Conservation (phyloP, 495 filamentous ascomycete species). For the Talaromyces stipitatus region DNA sequence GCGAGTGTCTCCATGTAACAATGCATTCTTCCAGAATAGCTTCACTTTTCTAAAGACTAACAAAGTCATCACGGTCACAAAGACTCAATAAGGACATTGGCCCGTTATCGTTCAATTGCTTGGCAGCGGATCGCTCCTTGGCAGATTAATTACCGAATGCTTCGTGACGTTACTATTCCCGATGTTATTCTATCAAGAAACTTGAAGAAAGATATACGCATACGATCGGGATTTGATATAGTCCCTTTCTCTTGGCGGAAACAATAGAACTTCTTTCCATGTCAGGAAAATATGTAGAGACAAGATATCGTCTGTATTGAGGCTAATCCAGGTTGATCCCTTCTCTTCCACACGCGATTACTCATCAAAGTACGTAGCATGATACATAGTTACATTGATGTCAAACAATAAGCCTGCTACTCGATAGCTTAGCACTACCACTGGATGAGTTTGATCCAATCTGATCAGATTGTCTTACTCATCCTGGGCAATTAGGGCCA, state of each 20-base stretch:
- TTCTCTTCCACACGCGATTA: background rate
- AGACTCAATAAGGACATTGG: background rate
- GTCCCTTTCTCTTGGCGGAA: background rate
- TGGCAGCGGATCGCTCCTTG: background rate
- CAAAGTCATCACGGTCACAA: background rate
- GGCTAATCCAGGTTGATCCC: background rate
- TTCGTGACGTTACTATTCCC: too few relatives aligned
- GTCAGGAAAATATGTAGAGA: too few relatives aligned
- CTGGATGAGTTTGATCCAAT: background rate
- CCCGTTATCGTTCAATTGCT: background rate
- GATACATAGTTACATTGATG: too few relatives aligned
- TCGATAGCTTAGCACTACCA: background rate
- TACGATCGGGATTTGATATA: background rate
- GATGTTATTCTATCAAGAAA: too few relatives aligned
- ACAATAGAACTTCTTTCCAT: too few relatives aligned
- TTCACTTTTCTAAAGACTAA: too few relatives aligned
- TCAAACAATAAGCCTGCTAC: background rate
- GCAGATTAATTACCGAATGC: background rate
- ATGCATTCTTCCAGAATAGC: background rate
- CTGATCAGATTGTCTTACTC: background rate
- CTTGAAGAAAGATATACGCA: background rate
- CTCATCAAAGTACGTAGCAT: background rate
- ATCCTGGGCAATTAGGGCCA: background rate
- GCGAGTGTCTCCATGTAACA: background rate
- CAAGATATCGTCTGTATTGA: background rate